These are phyloP conservation scores for Tulasnella calospora DNA, from an alignment of 768 basidiomycete species.

Conservation along the genomic window DNA sequence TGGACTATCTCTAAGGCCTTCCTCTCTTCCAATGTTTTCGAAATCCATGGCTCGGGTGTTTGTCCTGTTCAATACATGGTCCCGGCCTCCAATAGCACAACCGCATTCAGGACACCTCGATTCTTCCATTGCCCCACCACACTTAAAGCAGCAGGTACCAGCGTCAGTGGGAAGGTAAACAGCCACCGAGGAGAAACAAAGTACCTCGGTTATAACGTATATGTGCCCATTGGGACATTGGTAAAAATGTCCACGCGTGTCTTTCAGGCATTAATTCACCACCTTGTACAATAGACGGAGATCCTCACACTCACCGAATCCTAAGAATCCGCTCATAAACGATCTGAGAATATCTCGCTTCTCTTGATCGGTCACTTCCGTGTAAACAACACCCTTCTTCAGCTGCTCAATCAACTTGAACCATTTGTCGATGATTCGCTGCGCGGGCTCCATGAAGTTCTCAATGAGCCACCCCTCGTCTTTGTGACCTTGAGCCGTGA, in stretches of 20 bases:
- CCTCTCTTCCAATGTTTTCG: background rate
- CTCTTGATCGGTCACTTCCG: constrained; percentile 52
- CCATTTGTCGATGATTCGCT: constrained; percentile 48
- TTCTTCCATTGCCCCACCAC: constrained; percentile 26
- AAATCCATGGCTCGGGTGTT: constrained; percentile 29
- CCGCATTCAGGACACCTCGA: constrained; percentile 31
- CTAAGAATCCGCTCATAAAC: constrained; percentile 30
- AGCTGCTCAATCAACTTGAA: constrained; percentile 41
- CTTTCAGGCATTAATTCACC: background rate
- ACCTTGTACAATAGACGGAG: too few relatives aligned
- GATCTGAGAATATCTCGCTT: constrained; percentile 48
- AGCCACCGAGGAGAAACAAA: background rate
- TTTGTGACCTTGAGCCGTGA: background rate
- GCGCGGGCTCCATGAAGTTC: constrained; percentile 42
- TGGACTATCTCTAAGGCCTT: constrained; percentile 1
- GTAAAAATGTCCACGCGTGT: constrained; percentile 22
- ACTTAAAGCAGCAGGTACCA: background rate
- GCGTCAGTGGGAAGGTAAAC: background rate
- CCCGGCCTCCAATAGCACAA: constrained; percentile 28
- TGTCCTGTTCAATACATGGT: constrained; percentile 23
- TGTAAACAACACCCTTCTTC: constrained; percentile 39
- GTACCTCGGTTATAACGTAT: constrained; percentile 30
- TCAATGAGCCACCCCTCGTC: constrained; percentile 43
- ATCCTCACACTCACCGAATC: background rate
- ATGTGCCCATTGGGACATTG: constrained; percentile 30